phyloP scores from a whole-genome alignment of 163 green algal species.

The Scenedesmus sp. region DNA sequence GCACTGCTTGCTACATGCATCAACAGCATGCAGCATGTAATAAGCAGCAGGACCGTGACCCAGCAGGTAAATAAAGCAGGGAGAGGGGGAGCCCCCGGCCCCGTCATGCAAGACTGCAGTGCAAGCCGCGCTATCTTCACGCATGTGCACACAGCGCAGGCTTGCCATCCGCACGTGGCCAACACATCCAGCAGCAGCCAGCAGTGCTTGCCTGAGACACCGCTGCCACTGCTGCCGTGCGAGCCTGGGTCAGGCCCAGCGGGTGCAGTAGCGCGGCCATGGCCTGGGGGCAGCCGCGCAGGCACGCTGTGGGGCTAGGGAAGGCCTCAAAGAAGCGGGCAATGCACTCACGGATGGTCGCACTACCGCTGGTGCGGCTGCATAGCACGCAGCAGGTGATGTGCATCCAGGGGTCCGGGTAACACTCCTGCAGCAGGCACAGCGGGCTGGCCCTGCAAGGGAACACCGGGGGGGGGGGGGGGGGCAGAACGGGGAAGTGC shows the following conservation, averaged over 20 bases:
- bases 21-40: neutral
- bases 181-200: neutral
- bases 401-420: conserved; percentile 64
- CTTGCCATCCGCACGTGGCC: too few relatives aligned
- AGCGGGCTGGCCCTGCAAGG: conserved; percentile 63
- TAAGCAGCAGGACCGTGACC: neutral
- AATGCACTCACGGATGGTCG: conserved; percentile 58
- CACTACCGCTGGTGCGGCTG: conserved; percentile 67
- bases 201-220: neutral
- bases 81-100: too few relatives aligned
- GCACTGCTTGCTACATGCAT: neutral
- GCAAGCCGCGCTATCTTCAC: too few relatives aligned
- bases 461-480: neutral
- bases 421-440: conserved; percentile 68
- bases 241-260: conserved; percentile 64
- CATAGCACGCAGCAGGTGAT: conserved; percentile 68
- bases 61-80: too few relatives aligned
- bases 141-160: neutral
- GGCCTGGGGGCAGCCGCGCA: conserved; percentile 43
- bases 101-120: too few relatives aligned
- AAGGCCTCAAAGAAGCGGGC: conserved; percentile 57
- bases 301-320: conserved; percentile 59
- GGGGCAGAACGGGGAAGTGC: neutral
- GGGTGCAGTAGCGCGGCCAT: conserved; percentile 60
- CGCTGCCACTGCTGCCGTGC: conserved; percentile 36